phyloP scores from a whole-genome alignment of 2,329 filamentous ascomycete species.

The Fonsecaea erecta region DNA sequence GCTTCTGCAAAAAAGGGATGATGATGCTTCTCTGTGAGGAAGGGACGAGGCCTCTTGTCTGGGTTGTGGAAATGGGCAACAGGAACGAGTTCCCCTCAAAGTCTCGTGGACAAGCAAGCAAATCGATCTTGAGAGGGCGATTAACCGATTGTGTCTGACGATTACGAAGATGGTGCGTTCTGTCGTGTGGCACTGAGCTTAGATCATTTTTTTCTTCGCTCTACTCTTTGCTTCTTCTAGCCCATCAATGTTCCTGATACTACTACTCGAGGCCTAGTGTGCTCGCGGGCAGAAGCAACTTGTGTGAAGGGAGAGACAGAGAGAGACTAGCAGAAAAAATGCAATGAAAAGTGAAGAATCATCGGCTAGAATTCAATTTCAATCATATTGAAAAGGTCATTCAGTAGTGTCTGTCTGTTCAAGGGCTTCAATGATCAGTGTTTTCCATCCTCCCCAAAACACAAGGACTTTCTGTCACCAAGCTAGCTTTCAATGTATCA shows the following conservation, averaged over 20 bases:
- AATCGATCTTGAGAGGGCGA: neutral
- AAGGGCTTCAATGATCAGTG: neutral
- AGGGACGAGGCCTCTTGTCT: neutral
- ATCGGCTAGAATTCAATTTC: neutral
- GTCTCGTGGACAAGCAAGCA: neutral
- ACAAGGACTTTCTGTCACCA: neutral
- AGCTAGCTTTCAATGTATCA: neutral
- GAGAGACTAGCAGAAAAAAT: neutral
- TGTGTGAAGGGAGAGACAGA: neutral
- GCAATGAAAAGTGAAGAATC: neutral
- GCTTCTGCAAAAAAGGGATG: neutral
- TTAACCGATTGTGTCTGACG: neutral
- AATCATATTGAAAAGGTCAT: neutral
- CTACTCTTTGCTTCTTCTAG: neutral
- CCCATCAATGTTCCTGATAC: neutral
- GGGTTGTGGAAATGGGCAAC: neutral
- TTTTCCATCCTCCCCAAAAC: neutral
- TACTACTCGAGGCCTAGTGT: neutral
- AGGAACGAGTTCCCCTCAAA: neutral
- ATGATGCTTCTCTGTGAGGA: neutral
- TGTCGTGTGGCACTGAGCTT: slow-evolving; percentile 3
- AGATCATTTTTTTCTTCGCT: slow-evolving; percentile 3
- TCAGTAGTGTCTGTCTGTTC: neutral
- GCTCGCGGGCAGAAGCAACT: neutral
- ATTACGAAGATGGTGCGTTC: neutral